Percentiles rank a stretch among this genome's conserved stretches.
These are phyloP conservation scores for Filobasidium wieringae DNA, from an alignment of 768 basidiomycete genomes.

Conservation along the genomic window DNA sequence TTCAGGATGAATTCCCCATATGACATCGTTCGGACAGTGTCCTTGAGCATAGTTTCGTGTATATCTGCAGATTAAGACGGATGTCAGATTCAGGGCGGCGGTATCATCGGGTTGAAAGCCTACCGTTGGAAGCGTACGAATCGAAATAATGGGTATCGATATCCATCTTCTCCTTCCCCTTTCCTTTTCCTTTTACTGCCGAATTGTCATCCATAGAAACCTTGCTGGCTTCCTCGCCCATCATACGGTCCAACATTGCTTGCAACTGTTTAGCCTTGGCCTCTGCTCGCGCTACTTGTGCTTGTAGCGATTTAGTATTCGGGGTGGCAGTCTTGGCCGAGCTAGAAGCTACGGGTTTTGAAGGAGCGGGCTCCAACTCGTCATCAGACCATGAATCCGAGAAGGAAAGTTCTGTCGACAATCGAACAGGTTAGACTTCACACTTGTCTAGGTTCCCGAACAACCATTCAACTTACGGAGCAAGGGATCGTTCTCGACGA, in stretches of 20 bases:
- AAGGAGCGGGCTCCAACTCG: slow-evolving; percentile 49
- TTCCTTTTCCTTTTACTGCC: slow-evolving; percentile 9
- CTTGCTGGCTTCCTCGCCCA: not conserved
- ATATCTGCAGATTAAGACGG: slow-evolving; percentile 50
- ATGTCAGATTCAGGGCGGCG: not conserved
- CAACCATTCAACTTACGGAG: slow-evolving; percentile 76
- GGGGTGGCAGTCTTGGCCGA: not conserved
- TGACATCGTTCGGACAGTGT: slow-evolving; percentile 82
- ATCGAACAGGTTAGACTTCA: too few species aligned
- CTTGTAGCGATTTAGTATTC: not conserved
- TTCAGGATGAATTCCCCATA: slow-evolving; percentile 84
- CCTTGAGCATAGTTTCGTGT: slow-evolving; percentile 92
- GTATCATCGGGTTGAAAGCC: slow-evolving; percentile 5
- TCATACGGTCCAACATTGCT: not conserved
- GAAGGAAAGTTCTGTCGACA: slow-evolving; percentile 56
- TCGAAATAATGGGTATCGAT: slow-evolving; percentile 92
- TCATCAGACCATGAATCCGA: slow-evolving; percentile 55
- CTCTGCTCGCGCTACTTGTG: not conserved
- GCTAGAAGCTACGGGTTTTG: not conserved
- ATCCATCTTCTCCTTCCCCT: slow-evolving; percentile 45
- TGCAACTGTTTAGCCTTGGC: not conserved
- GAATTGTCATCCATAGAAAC: not conserved
- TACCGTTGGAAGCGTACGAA: slow-evolving; percentile 79
- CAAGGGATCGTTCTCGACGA: slow-evolving; percentile 72
- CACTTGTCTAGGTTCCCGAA: too few species aligned